Conservation (phyloP, 192 early-diverging fungal genomes). For the Allomyces macrogynus region DNA sequence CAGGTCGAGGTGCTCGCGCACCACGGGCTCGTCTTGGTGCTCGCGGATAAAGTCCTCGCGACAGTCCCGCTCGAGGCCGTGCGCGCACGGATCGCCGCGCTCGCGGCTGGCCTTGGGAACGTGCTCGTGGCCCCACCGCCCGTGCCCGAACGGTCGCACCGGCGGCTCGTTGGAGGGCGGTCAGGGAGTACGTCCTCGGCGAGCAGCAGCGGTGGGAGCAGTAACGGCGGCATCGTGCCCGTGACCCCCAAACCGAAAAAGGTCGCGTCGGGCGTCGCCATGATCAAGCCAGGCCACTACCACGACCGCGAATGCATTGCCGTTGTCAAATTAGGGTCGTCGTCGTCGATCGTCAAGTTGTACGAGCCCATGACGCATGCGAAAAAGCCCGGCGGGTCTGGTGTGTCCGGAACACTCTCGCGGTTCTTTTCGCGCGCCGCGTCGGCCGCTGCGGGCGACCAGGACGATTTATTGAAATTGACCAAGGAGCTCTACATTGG, state of each 20-base stretch:
- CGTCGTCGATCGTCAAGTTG: neutral
- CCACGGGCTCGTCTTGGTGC: neutral
- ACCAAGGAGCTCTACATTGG: neutral
- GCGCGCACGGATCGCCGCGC: neutral
- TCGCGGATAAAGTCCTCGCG: neutral
- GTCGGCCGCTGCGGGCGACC: neutral
- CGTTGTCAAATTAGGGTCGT: neutral
- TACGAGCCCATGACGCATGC: neutral
- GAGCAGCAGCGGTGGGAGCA: no score
- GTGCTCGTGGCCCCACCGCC: no score
- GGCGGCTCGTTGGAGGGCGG: no score
- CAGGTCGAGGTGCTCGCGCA: neutral
- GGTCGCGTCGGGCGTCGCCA: neutral
- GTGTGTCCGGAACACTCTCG: neutral
- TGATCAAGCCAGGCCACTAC: neutral
- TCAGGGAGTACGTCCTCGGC: no score
- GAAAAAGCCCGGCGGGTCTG: neutral
- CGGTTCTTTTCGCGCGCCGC: neutral
- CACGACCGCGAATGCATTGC: neutral
- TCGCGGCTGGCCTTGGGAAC: neutral
- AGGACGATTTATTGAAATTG: neutral
- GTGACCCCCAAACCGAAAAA: neutral
- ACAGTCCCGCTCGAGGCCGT: neutral
- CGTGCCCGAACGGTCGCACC: no score
- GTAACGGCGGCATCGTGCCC: no score